Conservation (phyloP, 352 stramenopile genomes). For the Globisporangium iwayamae region DNA sequence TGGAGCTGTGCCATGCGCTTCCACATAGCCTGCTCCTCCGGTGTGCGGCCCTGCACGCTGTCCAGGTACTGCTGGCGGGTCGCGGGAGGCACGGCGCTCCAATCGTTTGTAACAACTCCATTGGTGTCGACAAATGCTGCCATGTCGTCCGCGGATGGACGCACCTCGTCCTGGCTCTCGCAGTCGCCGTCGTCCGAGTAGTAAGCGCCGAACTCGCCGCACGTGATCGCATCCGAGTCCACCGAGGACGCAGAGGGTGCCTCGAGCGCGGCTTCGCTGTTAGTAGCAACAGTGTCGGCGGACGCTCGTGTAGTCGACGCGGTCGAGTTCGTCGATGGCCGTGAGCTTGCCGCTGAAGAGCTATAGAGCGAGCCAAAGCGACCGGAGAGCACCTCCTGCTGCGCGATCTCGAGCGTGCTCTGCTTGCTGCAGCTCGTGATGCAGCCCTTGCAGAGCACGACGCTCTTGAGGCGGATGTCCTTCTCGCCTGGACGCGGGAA, state of each 20-base stretch:
- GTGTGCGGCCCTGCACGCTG: slow-evolving; percentile 5
- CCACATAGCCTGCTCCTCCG: slow-evolving; percentile 15
- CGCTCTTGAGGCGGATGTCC: slow-evolving; percentile 18
- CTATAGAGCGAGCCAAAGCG: slow-evolving; percentile 17
- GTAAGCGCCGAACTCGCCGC: not conserved
- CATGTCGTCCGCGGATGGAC: slow-evolving; percentile 1
- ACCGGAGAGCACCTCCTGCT: slow-evolving; percentile 20
- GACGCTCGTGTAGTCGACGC: not conserved
- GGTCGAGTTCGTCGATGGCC: not conserved
- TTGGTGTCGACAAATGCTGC: not conserved
- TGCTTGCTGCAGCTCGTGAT: slow-evolving; percentile 3
- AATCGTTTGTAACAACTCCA: slow-evolving; percentile 1
- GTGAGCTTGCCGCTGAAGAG: not conserved
- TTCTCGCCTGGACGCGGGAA: slow-evolving; percentile 50
- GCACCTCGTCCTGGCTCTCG: not conserved
- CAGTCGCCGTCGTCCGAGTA: not conserved
- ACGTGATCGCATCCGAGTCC: not conserved
- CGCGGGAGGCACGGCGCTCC: not conserved
- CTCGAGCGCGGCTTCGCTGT: not conserved
- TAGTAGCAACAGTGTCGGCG: not conserved
- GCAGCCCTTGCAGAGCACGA: slow-evolving; percentile 14
- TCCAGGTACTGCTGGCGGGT: slow-evolving; percentile 10
- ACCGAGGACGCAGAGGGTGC: not conserved
- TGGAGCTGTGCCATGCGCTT: slow-evolving; percentile 14
- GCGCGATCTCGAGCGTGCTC: slow-evolving; percentile 13